Evolutionary conservation across 2,329 filamentous ascomycete genomes (phyloP).

Genomic region (Fusarium dlaminii): DNA sequence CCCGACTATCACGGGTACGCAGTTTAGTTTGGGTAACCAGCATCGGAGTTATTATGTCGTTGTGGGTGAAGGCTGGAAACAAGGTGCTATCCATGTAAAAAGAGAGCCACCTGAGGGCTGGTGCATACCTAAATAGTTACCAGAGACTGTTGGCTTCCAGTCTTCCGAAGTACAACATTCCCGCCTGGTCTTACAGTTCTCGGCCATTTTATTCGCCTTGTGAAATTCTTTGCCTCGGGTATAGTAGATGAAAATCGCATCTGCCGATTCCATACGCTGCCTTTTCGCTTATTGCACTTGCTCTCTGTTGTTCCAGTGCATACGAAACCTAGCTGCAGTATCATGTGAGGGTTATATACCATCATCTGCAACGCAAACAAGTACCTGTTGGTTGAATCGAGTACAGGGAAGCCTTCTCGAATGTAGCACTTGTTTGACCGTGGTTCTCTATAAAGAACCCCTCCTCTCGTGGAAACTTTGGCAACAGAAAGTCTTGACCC

Average conservation of each 20-base stretch:
- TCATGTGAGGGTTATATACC: not conserved
- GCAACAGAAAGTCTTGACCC: not conserved
- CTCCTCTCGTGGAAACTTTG: not conserved
- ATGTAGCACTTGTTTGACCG: not conserved
- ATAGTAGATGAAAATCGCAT: conserved; percentile 9
- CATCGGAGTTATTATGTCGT: conserved; percentile 44
- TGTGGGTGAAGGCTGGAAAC: conserved; percentile 56
- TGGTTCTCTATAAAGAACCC: conserved; percentile 2
- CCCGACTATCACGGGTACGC: conserved; percentile 49
- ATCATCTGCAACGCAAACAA: conserved; percentile 22
- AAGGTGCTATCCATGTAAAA: conserved; percentile 27
- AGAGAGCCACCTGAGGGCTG: not conserved
- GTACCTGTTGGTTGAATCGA: not conserved
- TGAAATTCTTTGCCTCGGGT: conserved; percentile 16
- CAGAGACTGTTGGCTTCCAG: not conserved
- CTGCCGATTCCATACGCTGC: conserved; percentile 8
- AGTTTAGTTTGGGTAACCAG: conserved; percentile 51
- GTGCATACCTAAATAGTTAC: not conserved
- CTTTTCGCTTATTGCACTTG: conserved; percentile 6
- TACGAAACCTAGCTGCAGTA: not conserved
- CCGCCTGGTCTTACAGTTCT: not conserved
- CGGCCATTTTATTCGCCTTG: conserved; percentile 13
- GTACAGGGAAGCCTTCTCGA: conserved; percentile 1
- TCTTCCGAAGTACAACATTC: not conserved
- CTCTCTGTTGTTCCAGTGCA: conserved; percentile 1